A percentile compares a stretch with the other conserved stretches of the same genome.
phyloP scores from a whole-genome alignment of 2,329 filamentous ascomycete species.

The Hypomyces rosellus region DNA sequence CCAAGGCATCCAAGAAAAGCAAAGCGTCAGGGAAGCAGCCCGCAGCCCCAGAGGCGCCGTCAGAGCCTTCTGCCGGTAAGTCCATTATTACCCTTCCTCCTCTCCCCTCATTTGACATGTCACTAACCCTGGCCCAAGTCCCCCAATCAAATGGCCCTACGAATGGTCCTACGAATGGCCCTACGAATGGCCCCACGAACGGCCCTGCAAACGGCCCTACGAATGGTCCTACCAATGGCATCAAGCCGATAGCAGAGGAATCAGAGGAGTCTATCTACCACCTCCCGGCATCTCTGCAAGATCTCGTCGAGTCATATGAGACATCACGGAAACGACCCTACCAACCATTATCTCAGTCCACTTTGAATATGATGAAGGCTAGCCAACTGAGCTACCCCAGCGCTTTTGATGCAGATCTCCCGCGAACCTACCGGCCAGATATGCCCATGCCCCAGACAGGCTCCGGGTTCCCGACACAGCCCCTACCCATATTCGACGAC shows the following conservation, averaged over 20 bases:
- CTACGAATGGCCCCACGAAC: conserved; percentile 36
- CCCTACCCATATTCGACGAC: conserved; percentile 87
- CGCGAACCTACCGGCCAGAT: conserved; percentile 77
- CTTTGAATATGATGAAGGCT: conserved; percentile 66
- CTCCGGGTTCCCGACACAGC: conserved; percentile 85
- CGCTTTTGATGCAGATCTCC: conserved; percentile 70
- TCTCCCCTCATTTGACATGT: background rate
- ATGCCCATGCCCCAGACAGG: conserved; percentile 68
- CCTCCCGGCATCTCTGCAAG: conserved; percentile 79
- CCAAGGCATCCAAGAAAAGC: conserved; percentile 31
- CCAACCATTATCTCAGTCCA: conserved; percentile 55
- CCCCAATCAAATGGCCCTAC: conserved; percentile 22
- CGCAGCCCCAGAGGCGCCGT: conserved; percentile 31
- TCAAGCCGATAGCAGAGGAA: conserved; percentile 38
- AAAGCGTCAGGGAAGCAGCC: conserved; percentile 41
- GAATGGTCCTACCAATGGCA: conserved; percentile 48
- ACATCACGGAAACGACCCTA: conserved; percentile 65
- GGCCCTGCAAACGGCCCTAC: too few relatives aligned
- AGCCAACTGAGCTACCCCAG: conserved; percentile 72
- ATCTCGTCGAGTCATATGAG: conserved; percentile 88
- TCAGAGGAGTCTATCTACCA: conserved; percentile 80
- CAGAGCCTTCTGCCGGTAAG: conserved; percentile 41
- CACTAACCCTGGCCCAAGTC: conserved; percentile 19
- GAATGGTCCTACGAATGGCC: conserved; percentile 34
- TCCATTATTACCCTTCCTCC: conserved; percentile 7